A percentile compares a stretch with the other conserved stretches of the same genome.
Conservation (phyloP, 805 yeast genomes). For the Scheffersomyces ergatensis region DNA sequence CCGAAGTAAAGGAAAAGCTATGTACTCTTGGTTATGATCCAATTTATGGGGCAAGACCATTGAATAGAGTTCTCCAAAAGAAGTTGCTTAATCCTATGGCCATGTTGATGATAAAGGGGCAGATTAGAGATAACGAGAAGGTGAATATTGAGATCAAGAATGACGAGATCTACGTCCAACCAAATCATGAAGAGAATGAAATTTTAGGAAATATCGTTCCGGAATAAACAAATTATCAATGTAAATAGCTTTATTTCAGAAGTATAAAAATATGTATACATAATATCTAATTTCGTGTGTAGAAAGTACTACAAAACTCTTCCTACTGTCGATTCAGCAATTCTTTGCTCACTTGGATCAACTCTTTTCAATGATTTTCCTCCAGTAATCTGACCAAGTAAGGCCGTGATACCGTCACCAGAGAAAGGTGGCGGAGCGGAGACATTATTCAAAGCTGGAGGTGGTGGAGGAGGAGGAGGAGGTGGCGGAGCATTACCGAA, state of each 20-base stretch:
- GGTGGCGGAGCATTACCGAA: conserved; percentile 15
- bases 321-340: conserved; percentile 49
- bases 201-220: not conserved
- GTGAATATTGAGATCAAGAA: conserved; percentile 26
- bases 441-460: conserved; percentile 26
- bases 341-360: conserved; percentile 43
- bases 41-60: conserved; percentile 92
- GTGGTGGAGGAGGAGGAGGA: conserved; percentile 21
- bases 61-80: conserved; percentile 86
- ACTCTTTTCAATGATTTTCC: conserved; percentile 55
- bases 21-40: conserved; percentile 88
- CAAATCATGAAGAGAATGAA: conserved; percentile 27
- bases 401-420: conserved; percentile 42
- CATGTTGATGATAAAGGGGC: conserved; percentile 72
- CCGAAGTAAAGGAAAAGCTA: conserved; percentile 72
- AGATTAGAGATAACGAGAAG: conserved; percentile 46
- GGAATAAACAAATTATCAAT: not conserved
- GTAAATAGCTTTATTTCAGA: conserved; percentile 2
- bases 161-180: conserved; percentile 22
- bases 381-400: conserved; percentile 55
- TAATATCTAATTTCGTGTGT: not conserved
- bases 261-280: not conserved
- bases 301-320: conserved; percentile 32
- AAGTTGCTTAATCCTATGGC: conserved; percentile 88
- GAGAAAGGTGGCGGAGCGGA: conserved; percentile 24